These are phyloP conservation scores for Sedum album DNA, from an alignment of 164 flowering plant species.

Conservation along the genomic window DNA sequence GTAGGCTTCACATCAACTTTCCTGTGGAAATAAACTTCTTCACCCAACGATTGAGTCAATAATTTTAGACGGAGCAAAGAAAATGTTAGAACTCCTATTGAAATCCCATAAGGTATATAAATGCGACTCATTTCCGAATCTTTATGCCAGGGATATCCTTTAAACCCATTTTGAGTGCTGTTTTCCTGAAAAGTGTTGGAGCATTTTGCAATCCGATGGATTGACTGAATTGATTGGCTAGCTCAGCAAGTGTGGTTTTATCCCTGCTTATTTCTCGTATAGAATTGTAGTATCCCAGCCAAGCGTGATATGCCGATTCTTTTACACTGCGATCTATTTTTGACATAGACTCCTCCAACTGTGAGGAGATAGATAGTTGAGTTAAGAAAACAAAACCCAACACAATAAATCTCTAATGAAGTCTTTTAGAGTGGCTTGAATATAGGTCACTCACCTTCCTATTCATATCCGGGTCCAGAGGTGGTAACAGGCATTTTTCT, in stretches of 20 bases:
- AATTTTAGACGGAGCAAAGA: too few species aligned
- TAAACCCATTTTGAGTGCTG: slow-evolving; percentile 89
- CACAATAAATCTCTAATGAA: background rate
- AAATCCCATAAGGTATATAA: background rate
- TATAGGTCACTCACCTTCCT: slow-evolving; percentile 41
- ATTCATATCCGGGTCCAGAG: slow-evolving; percentile 38
- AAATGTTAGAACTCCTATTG: background rate
- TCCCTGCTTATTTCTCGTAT: slow-evolving; percentile 78
- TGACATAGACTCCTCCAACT: slow-evolving; percentile 60
- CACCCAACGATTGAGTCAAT: too few species aligned
- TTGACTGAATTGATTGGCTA: slow-evolving; percentile 51
- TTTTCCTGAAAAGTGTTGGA: slow-evolving; percentile 72
- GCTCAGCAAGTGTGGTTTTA: slow-evolving; percentile 74
- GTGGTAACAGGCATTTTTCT: slow-evolving; percentile 40
- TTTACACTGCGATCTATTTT: slow-evolving; percentile 61
- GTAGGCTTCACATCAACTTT: too few species aligned
- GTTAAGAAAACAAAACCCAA: background rate
- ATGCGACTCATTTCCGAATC: slow-evolving; percentile 25
- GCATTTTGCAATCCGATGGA: slow-evolving; percentile 72
- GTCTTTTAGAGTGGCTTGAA: background rate
- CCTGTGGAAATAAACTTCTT: too few species aligned
- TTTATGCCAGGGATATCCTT: slow-evolving; percentile 78
- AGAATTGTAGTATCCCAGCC: slow-evolving; percentile 98
- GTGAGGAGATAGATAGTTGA: slow-evolving; percentile 13
- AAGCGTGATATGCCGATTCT: slow-evolving; percentile 95